Evolutionary conservation across 768 basidiomycete genomes (phyloP).

Genomic region (Udeniomyces megalosporus): DNA sequence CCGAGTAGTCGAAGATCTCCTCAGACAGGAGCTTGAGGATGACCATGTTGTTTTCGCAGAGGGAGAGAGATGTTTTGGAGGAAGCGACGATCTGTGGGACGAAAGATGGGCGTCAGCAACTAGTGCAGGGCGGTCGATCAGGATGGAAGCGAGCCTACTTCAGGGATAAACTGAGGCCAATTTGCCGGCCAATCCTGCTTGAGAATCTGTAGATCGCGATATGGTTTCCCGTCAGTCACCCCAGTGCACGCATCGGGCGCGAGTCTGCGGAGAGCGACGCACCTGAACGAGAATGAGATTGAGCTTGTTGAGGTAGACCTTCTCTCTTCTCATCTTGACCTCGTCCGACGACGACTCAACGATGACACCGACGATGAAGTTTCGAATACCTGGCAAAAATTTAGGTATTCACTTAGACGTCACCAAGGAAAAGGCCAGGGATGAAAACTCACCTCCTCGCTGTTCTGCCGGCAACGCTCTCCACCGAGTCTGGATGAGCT

Average conservation of each 20-base stretch:
- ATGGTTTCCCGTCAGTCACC: not conserved
- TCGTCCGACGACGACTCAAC: slow-evolving; percentile 92
- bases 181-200: slow-evolving; percentile 99
- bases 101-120: not conserved
- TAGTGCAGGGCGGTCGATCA: too few species aligned
- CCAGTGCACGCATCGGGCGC: too few species aligned
- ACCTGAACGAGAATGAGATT: slow-evolving; percentile 93
- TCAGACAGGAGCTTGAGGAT: slow-evolving; percentile 94
- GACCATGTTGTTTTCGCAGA: slow-evolving; percentile 99
- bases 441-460: slow-evolving; percentile 48
- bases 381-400: slow-evolving; percentile 59
- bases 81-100: slow-evolving; percentile 61
- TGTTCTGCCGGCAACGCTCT: slow-evolving; percentile 88
- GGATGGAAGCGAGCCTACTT: not conserved
- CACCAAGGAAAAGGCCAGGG: too few species aligned
- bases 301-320: slow-evolving; percentile 77
- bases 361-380: slow-evolving; percentile 84
- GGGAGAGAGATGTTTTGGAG: slow-evolving; percentile 83
- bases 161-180: slow-evolving; percentile 46
- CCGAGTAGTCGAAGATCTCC: slow-evolving; percentile 96
- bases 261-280: slow-evolving; percentile 20
- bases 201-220: slow-evolving; percentile 51
- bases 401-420: too few species aligned
- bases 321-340: slow-evolving; percentile 69
- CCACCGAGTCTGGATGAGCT: slow-evolving; percentile 86